These are phyloP conservation scores for Linderina pennispora DNA, from an alignment of 192 early-diverging fungal genomes.

Conservation along the genomic window DNA sequence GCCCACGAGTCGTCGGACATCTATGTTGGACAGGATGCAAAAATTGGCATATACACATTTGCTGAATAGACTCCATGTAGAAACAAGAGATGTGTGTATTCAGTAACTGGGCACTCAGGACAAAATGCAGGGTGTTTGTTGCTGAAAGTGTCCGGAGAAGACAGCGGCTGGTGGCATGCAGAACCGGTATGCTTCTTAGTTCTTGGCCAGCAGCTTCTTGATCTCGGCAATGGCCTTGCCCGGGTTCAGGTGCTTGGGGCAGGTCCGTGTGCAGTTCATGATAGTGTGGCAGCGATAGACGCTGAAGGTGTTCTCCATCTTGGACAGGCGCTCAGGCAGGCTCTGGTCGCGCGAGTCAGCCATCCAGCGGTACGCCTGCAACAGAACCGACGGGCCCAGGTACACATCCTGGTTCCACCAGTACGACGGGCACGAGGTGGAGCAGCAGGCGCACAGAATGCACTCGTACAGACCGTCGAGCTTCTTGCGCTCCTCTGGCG, in stretches of 20 bases:
- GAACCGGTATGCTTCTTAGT: too few species aligned
- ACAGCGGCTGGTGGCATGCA: too few species aligned
- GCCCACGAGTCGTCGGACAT: conserved; percentile 6
- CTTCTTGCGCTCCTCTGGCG: conserved; percentile 93
- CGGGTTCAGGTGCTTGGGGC: conserved; percentile 98
- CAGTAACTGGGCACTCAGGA: too few species aligned
- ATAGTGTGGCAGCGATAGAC: conserved; percentile 99
- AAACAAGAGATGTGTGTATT: too few species aligned
- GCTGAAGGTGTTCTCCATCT: conserved; percentile 92
- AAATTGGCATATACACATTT: conserved; percentile 6
- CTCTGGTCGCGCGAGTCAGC: conserved; percentile 93
- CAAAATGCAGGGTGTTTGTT: too few species aligned
- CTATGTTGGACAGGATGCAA: conserved; percentile 17
- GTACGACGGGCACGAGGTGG: conserved; percentile 92
- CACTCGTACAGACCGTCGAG: conserved; percentile 95
- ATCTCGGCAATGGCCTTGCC: conserved; percentile 94
- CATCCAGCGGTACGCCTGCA: conserved; percentile 99
- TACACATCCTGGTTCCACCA: conserved; percentile 97
- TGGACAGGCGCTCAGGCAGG: conserved; percentile 73
- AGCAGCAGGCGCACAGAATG: conserved; percentile 97
- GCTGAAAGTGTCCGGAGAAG: too few species aligned
- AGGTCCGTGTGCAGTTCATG: conserved; percentile 97
- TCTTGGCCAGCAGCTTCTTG: conserved; percentile 83
- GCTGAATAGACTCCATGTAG: too few species aligned
- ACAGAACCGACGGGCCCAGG: conserved; percentile 90